phyloP scores from a whole-genome alignment of 805 yeast species.

The Cyberlindnera americana region DNA sequence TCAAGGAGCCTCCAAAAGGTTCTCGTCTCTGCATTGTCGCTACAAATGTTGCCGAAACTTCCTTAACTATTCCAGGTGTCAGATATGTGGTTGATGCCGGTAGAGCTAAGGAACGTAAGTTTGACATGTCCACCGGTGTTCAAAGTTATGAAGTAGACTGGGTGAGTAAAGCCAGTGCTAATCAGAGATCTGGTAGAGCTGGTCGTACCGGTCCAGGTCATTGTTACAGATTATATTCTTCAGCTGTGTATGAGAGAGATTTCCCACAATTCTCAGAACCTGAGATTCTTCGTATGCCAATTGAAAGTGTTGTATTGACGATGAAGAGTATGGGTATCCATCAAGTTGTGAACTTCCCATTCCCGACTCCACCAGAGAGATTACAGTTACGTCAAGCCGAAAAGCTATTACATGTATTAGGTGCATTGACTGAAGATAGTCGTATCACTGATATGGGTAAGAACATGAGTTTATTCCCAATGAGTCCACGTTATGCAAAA shows the following conservation, averaged over 20 bases:
- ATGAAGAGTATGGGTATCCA: constrained; percentile 98
- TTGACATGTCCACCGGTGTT: constrained; percentile 79
- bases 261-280: constrained; percentile 82
- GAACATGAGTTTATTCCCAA: constrained; percentile 86
- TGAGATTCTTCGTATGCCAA: constrained; percentile 92
- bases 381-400: constrained; percentile 60
- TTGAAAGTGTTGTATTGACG: constrained; percentile 89
- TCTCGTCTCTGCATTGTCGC: constrained; percentile 89
- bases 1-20: constrained; percentile 79
- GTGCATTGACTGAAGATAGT: constrained; percentile 61
- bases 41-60: constrained; percentile 97
- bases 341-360: constrained; percentile 86
- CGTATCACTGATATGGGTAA: constrained; percentile 74
- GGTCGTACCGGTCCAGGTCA: constrained; percentile 99
- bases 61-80: constrained; percentile 93
- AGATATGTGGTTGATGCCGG: constrained; percentile 96
- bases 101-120: constrained; percentile 83
- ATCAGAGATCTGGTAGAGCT: constrained; percentile 94
- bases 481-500: constrained; percentile 90
- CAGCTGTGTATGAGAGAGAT: constrained; percentile 88
- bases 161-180: constrained; percentile 94
- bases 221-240: constrained; percentile 85
- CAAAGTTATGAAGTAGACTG: constrained; percentile 90
- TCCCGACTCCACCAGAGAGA: constrained; percentile 89
- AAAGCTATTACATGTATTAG: constrained; percentile 61